A percentile compares a stretch with the other conserved stretches of the same genome.
These are phyloP conservation scores for Claviceps purpurea DNA, from an alignment of 2,329 filamentous ascomycete genomes.

Conservation along the genomic window DNA sequence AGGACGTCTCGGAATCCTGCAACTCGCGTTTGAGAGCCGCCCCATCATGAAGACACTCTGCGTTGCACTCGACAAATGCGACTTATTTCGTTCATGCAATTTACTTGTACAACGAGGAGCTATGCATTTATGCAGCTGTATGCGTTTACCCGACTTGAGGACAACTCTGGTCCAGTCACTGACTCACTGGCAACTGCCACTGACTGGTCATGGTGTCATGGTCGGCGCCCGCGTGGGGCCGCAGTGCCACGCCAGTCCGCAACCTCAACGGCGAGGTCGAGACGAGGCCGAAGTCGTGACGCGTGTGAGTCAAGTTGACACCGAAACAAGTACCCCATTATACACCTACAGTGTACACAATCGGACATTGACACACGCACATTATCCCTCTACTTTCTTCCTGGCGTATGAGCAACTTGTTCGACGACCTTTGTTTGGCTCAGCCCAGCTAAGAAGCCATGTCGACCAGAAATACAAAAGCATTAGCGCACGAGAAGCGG, in stretches of 20 bases:
- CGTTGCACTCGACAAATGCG: neutral
- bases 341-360: too few relatives aligned
- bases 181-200: too few relatives aligned
- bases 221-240: neutral
- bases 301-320: neutral
- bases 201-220: neutral
- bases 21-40: neutral
- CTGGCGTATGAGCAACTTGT: neutral
- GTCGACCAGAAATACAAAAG: slow-evolving; percentile 43
- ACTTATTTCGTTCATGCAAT: neutral
- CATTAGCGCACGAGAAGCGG: slow-evolving; percentile 63
- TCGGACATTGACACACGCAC: too few relatives aligned
- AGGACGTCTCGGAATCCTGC: neutral
- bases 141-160: slow-evolving; percentile 1
- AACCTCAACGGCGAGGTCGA: slow-evolving; percentile 3
- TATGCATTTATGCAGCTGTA: neutral
- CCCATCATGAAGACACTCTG: neutral
- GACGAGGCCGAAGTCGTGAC: slow-evolving; percentile 4
- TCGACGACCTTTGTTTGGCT: slow-evolving; percentile 9
- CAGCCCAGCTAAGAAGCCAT: slow-evolving; percentile 25
- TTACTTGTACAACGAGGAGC: neutral
- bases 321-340: neutral
- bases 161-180: neutral
- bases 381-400: neutral
- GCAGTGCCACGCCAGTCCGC: neutral